Conservation (phyloP, 108 stramenopile genomes). For the Cyclostephanos invisitatus region DNA sequence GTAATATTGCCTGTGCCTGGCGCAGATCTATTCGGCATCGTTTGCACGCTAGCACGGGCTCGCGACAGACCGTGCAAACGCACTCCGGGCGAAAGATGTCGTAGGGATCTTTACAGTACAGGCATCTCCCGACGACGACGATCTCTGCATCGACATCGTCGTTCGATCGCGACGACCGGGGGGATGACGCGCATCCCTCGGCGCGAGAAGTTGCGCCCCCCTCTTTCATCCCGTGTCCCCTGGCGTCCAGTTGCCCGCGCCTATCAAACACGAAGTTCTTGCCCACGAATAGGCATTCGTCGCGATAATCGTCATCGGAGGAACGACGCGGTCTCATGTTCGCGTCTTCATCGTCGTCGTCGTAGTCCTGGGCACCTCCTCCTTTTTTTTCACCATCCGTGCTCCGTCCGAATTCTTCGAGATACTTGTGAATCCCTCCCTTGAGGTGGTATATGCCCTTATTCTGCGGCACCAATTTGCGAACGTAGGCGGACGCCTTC, state of each 20-base stretch:
- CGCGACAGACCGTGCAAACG: constrained; percentile 88
- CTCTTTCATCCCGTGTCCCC: constrained; percentile 17
- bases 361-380: neutral
- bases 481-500: constrained; percentile 83
- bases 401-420: constrained; percentile 64
- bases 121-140: constrained; percentile 64
- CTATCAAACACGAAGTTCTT: constrained; percentile 90
- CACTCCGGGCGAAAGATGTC: constrained; percentile 73
- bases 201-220: constrained; percentile 1
- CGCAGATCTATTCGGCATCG: constrained; percentile 36
- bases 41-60: constrained; percentile 70
- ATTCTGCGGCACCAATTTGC: constrained; percentile 52
- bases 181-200: neutral
- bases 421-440: constrained; percentile 88
- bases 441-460: constrained; percentile 71
- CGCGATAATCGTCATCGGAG: neutral
- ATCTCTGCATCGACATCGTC: neutral
- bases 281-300: constrained; percentile 64
- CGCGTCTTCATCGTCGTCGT: neutral
- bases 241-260: constrained; percentile 43
- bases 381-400: neutral
- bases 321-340: neutral
- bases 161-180: constrained; percentile 8
- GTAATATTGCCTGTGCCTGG: constrained; percentile 16
- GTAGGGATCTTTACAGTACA: constrained; percentile 62